These are phyloP conservation scores for Cicer judaicum DNA, from an alignment of 306 rosid genomes.

Conservation along the genomic window DNA sequence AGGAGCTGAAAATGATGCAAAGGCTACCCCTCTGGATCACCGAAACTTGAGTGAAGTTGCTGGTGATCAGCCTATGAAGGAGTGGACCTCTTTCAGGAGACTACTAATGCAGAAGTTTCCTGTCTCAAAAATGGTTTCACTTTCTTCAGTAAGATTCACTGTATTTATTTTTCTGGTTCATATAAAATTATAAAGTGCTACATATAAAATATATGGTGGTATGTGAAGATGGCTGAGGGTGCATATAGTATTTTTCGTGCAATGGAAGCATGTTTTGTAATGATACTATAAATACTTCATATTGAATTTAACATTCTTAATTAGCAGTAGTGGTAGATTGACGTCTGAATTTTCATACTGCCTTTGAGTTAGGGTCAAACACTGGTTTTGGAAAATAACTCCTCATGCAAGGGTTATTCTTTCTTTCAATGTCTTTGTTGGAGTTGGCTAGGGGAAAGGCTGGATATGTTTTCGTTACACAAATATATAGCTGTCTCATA, in stretches of 20 bases:
- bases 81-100: constrained; percentile 84
- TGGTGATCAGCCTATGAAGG: constrained; percentile 57
- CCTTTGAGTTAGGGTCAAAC: constrained; percentile 19
- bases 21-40: constrained; percentile 39
- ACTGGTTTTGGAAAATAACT: constrained; percentile 30
- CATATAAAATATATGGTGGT: constrained; percentile 25
- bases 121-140: constrained; percentile 73
- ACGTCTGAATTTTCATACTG: constrained; percentile 19
- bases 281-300: constrained; percentile 15
- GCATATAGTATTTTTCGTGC: constrained; percentile 32
- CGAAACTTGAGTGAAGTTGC: constrained; percentile 47
- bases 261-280: constrained; percentile 34
- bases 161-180: constrained; percentile 15
- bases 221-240: constrained; percentile 30
- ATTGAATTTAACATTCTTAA: constrained; percentile 24
- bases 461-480: constrained; percentile 20
- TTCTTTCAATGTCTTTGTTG: constrained; percentile 19
- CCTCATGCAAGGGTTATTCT: constrained; percentile 28
- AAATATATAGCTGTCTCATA: constrained; percentile 7
- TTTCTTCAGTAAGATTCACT: constrained; percentile 71
- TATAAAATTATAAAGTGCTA: constrained; percentile 23
- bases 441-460: constrained; percentile 22
- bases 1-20: constrained; percentile 50
- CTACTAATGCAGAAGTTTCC: constrained; percentile 86
- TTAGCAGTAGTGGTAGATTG: not conserved